Percentiles rank a stretch among this genome's conserved stretches.
These are phyloP conservation scores for Brassica hybrid DNA, from an alignment of 441 rosid genomes.

Conservation along the genomic window DNA sequence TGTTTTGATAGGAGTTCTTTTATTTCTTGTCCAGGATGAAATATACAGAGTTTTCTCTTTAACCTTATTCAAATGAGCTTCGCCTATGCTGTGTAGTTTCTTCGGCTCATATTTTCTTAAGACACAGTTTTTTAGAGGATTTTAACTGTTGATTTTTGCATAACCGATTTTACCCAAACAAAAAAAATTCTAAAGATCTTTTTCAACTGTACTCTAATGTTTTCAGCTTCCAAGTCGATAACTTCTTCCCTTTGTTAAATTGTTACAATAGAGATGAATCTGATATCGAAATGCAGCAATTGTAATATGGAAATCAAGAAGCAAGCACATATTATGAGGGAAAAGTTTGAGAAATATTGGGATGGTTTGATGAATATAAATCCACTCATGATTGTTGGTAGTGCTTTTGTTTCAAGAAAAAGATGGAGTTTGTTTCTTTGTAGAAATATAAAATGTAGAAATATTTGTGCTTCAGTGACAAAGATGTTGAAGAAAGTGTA, in stretches of 20 bases:
- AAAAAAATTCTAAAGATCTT: no score
- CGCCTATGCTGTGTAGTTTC: no score
- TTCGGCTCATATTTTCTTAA: no score
- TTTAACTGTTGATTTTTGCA: no score
- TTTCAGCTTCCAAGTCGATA: neutral
- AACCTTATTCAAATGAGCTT: no score
- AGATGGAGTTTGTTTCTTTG: neutral
- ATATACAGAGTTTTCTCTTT: no score
- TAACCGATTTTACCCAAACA: no score
- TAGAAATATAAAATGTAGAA: neutral
- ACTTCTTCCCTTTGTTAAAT: neutral
- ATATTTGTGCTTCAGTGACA: neutral
- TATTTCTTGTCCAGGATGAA: no score
- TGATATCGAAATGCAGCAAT: neutral
- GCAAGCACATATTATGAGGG: no score
- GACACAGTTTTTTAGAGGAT: no score
- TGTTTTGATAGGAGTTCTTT: no score
- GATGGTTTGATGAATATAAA: neutral
- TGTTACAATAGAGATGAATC: neutral
- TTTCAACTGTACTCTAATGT: no score
- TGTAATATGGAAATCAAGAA: neutral
- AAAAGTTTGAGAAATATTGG: neutral
- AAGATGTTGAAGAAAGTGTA: neutral
- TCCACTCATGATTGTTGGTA: neutral
- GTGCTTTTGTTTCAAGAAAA: neutral